These are phyloP conservation scores for Mortierella sp. DNA, from an alignment of 371 early-diverging fungal genomes.

Conservation along the genomic window DNA sequence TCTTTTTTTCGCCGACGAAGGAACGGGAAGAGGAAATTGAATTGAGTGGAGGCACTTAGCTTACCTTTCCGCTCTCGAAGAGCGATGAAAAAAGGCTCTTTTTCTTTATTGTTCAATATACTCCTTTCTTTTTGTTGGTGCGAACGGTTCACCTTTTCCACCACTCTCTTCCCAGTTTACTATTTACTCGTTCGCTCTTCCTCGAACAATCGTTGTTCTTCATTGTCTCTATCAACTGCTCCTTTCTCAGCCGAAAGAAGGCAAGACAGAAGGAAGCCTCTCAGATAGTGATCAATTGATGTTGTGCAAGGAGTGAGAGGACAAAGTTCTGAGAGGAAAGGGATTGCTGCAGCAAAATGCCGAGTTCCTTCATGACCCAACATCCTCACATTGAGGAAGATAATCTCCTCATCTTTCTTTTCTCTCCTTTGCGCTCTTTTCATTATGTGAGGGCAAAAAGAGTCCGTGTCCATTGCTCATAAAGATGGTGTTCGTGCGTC, in stretches of 20 bases:
- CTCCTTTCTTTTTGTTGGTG: background rate
- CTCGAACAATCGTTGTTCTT: background rate
- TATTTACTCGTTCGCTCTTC: background rate
- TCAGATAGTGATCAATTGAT: background rate
- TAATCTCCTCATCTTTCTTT: too few relatives aligned
- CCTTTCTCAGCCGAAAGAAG: background rate
- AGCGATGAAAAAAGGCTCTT: background rate
- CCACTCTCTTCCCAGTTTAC: background rate
- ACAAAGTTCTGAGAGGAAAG: background rate
- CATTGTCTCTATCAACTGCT: background rate
- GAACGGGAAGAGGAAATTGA: background rate
- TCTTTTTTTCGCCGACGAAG: background rate
- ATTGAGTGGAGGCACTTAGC: background rate
- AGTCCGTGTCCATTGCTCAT: constrained; percentile 10
- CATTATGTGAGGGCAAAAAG: background rate
- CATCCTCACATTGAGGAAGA: background rate
- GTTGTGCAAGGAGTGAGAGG: background rate
- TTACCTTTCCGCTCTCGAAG: constrained; percentile 11
- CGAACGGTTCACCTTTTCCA: constrained; percentile 4
- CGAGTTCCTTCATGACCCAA: constrained; percentile 11
- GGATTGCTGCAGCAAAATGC: constrained; percentile 1
- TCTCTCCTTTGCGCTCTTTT: too few relatives aligned
- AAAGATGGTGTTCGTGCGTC: constrained; percentile 4
- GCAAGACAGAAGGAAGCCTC: background rate
- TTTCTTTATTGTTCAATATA: background rate